These are phyloP conservation scores for Clonostachys chloroleuca DNA, from an alignment of 2,329 filamentous ascomycete species.

Conservation along the genomic window DNA sequence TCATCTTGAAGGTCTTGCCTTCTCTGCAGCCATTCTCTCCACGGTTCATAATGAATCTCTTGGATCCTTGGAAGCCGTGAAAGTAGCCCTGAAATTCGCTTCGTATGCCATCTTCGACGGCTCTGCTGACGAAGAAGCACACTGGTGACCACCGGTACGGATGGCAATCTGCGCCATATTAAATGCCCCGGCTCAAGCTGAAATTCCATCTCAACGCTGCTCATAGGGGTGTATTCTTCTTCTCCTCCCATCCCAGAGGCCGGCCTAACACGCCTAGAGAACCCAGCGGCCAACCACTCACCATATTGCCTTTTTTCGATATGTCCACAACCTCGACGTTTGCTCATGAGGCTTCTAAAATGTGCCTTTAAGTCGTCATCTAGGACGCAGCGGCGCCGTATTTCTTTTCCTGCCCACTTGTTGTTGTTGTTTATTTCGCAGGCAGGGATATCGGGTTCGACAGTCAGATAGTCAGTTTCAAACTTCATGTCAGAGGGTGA, in stretches of 20 bases:
- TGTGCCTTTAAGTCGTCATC: too few relatives aligned
- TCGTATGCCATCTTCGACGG: conserved; percentile 24
- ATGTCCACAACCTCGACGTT: too few relatives aligned
- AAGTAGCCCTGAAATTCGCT: conserved; percentile 21
- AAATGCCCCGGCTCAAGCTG: too few relatives aligned
- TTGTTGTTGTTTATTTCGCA: not conserved
- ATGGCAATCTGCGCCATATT: conserved; percentile 21
- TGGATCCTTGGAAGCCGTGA: conserved; percentile 24
- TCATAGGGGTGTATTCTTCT: too few relatives aligned
- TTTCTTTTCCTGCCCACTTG: not conserved
- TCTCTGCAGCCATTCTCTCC: conserved; percentile 30
- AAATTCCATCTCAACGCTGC: too few relatives aligned
- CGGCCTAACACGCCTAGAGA: too few relatives aligned
- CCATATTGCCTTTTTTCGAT: too few relatives aligned
- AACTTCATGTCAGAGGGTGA: conserved; percentile 27
- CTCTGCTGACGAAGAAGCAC: conserved; percentile 29
- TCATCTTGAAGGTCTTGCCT: too few relatives aligned
- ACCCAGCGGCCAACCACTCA: too few relatives aligned
- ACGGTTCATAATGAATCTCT: conserved; percentile 30
- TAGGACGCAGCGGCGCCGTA: too few relatives aligned
- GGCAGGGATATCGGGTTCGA: conserved; percentile 1
- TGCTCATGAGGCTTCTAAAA: too few relatives aligned
- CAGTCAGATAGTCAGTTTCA: conserved; percentile 25
- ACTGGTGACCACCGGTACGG: conserved; percentile 20
- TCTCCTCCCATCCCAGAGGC: too few relatives aligned